Percentiles rank a stretch among this genome's conserved stretches.
Evolutionary conservation across 371 early-diverging fungal genomes (phyloP).

Genomic region (Rhizomucor miehei): DNA sequence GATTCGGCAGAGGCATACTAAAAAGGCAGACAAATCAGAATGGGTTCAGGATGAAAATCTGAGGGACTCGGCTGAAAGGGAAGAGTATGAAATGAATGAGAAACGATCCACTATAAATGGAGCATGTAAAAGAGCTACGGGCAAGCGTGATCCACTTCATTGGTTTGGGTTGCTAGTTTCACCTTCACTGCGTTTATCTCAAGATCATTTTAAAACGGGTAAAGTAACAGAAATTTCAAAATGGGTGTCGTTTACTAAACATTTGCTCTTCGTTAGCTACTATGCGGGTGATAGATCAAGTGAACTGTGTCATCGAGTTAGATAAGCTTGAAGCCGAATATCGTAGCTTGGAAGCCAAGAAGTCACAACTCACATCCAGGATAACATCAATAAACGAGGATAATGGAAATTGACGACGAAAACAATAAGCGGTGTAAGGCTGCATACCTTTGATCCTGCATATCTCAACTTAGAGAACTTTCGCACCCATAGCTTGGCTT

Average conservation of each 20-base stretch:
- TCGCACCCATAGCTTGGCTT: too few species aligned
- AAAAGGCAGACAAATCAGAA: conserved; percentile 10
- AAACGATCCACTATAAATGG: conserved; percentile 7
- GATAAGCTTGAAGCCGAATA: conserved; percentile 19
- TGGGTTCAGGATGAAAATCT: conserved; percentile 20
- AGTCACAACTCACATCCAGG: neutral
- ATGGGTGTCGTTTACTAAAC: neutral
- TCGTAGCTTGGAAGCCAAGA: neutral
- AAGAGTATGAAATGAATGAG: conserved; percentile 17
- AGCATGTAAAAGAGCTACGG: conserved; percentile 14
- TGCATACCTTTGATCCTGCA: too few species aligned
- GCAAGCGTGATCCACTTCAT: conserved; percentile 47
- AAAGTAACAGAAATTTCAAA: neutral
- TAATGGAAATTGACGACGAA: neutral
- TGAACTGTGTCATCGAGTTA: conserved; percentile 31
- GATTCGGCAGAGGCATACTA: conserved; percentile 9
- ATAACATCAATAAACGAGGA: conserved; percentile 6
- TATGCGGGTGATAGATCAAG: conserved; percentile 28
- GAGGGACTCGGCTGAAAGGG: conserved; percentile 9
- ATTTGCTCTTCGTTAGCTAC: conserved; percentile 13
- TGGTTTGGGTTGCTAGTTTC: conserved; percentile 70
- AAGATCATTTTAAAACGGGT: conserved; percentile 48
- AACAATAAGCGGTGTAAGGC: conserved; percentile 1
- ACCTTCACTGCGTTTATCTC: conserved; percentile 51
- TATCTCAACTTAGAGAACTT: too few species aligned